Evolutionary conservation across 2,329 filamentous ascomycete genomes (phyloP).

Genomic region (Aspergillus sp.): DNA sequence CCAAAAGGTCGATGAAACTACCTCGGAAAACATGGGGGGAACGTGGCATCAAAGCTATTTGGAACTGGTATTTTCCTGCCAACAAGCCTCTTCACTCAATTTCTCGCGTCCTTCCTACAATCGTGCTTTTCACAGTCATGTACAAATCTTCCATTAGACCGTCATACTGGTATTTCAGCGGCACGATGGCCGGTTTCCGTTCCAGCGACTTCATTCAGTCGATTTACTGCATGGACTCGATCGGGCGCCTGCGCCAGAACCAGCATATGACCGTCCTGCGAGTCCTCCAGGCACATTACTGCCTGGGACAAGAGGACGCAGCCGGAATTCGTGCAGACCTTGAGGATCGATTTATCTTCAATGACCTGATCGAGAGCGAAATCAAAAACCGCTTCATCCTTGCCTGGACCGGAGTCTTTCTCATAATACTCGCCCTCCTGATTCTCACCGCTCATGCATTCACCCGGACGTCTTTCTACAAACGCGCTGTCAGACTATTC

Average conservation of each 20-base stretch:
- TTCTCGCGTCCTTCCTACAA: constrained; percentile 2
- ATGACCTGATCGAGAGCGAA: constrained; percentile 10
- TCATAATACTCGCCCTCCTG: neutral
- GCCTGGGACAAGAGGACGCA: constrained; percentile 10
- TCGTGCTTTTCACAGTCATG: neutral
- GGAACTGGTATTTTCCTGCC: constrained; percentile 11
- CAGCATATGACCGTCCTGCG: neutral
- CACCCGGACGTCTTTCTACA: neutral
- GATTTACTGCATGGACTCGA: constrained; percentile 5
- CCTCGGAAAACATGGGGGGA: neutral
- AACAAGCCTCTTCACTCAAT: constrained; percentile 4
- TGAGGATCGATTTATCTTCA: constrained; percentile 3
- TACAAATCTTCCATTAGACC: constrained; percentile 6
- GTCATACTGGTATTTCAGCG: constrained; percentile 5
- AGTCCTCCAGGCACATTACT: constrained; percentile 7
- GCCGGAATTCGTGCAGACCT: neutral
- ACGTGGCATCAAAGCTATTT: neutral
- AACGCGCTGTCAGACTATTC: neutral
- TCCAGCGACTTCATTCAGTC: neutral
- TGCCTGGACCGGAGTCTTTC: neutral
- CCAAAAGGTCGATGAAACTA: neutral
- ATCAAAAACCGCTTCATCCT: constrained; percentile 8
- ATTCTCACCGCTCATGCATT: neutral
- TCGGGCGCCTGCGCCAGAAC: neutral
- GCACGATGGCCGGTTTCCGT: constrained; percentile 4